Base-by-base conservation (phyloP, 805 yeast genomes). In the Brettanomyces custersianus region DNA sequence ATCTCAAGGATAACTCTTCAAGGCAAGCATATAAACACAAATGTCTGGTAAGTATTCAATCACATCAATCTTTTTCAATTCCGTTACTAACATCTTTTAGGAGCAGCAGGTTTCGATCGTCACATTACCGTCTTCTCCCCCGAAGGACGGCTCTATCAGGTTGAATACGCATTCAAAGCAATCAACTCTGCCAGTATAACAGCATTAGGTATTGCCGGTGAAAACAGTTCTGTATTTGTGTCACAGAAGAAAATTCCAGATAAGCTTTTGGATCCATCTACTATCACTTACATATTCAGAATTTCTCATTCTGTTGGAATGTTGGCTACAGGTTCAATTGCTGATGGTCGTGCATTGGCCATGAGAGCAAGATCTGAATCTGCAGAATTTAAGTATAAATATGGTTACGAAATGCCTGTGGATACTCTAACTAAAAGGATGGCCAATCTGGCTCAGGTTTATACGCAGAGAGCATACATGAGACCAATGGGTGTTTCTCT, bases 121-220 rank as follows among this genome's bases (percentile, higher is more conserved):
- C 98, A 92, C 61, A 92, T 92, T 60, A 92, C 98, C 20, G 88
- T 92, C 51, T 92, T 92, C 66, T 90, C 97, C 27, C 98, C 98
- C 16, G 98, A 92, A 59, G 98, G 98, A 31, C 79, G 98, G 62
- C 70, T 92, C 42, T 92, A 82, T 64, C 98, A 92, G 65, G 98
- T 90, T 25, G 98, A 92, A 60, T 92, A 92, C 56, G 98, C 60
- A 5, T 49, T 55, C 37, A 97, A 92, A 60, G 97, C 97, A 4
- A 87, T 92, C 57, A 92, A 87, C 54, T 77, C 94, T 31, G 77
- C 96, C 40, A 90, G 85, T 58, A 76, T 92, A 54, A 92, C 95
- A 30, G 82, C 94, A 20, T 55, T 92, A 38, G 97, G 88, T 13
- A 71, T 92, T 42, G 74, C 82, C 34, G 97, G 97, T 37, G 76